Evolutionary conservation across 2,329 filamentous ascomycete species (phyloP), one percentile per base, ranked within the genome.

Genomic region (Alternaria triticimaculans): DNA sequence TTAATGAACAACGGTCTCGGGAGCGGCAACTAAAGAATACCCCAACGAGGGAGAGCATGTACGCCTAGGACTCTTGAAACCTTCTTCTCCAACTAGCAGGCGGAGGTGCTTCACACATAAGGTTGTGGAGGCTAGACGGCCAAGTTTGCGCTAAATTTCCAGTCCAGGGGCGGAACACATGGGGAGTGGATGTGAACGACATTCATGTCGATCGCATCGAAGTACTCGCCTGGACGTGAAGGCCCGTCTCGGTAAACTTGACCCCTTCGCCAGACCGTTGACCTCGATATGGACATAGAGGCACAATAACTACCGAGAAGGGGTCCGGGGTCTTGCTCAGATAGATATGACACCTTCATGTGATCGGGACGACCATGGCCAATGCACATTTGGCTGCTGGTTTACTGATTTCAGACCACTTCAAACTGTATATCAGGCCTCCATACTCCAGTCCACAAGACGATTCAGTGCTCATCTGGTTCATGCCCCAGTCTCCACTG

Each of bases 61-160:
- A 53, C 28, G 14, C 44, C 21, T 58, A 41, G 46, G 28, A 21
- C 43, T n/a, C n/a, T 33, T 48, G 21, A n/a, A 46, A 11, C 30
- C 28, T 41, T 15, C 14, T 30, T 30, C 37, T 43, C 21, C 20
- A n/a, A 44, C 26, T 49, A 58, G 30, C 43, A 5, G 12, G 14
- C 15, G 14, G 48, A 49, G 21, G n/a, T 33, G 43, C 14, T 62
- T 45, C 26, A 25, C 44, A 44, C 41, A 37, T 15, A 43, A 30
- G 21, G 45, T 25, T 54, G 49, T 21, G 46, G 60, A 58, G 48
- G 28, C 60, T 62, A 8, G 41, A 45, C 28, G 26, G 41, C 21
- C 41, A 59, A 44, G 37, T 54, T 48, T 58, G 23, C 55, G 56
- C 55, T 48, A 44, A 43, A 26, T 59, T 48, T 18, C 48, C 23